Percentiles rank a stretch among this genome's conserved stretches.
phyloP scores from a whole-genome alignment of 1,284 basidiomycete species.

The Phellopilus nigrolimitatus region DNA sequence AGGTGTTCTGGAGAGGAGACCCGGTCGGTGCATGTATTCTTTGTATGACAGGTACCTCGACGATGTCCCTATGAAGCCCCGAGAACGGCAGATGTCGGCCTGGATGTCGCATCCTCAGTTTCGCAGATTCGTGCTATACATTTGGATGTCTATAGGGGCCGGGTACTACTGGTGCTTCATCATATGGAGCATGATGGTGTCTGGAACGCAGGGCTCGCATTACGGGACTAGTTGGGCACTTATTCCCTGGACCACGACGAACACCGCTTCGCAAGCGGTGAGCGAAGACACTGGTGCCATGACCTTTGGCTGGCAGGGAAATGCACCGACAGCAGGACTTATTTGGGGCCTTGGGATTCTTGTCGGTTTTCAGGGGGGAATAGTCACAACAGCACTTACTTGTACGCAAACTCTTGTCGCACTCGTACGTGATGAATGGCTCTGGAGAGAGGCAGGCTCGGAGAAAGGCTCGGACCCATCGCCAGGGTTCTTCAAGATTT shows the following conservation, averaged over 20 bases:
- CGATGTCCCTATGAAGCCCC: background rate
- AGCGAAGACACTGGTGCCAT: slow-evolving; percentile 6
- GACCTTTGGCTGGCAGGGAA: slow-evolving; percentile 13
- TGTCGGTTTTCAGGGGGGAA: slow-evolving; percentile 17
- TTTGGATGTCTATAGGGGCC: slow-evolving; percentile 11
- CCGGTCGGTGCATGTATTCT: slow-evolving; percentile 16
- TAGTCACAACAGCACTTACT: slow-evolving; percentile 15
- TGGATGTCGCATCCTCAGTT: slow-evolving; percentile 13
- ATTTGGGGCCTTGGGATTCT: slow-evolving; percentile 16
- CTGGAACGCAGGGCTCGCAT: slow-evolving; percentile 15
- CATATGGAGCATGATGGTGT: slow-evolving; percentile 10
- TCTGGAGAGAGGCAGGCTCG: slow-evolving; percentile 11
- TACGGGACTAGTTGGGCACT: background rate
- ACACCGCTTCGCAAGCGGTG: background rate
- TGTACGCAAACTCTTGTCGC: slow-evolving; percentile 7
- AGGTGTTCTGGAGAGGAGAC: background rate
- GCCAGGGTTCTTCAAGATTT: slow-evolving; percentile 1
- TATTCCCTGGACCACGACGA: background rate
- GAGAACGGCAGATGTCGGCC: background rate
- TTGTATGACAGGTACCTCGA: slow-evolving; percentile 2
- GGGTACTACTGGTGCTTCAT: slow-evolving; percentile 19
- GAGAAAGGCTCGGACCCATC: slow-evolving; percentile 14
- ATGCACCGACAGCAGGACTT: slow-evolving; percentile 9
- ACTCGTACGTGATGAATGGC: slow-evolving; percentile 11
- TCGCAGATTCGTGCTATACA: slow-evolving; percentile 7